phyloP scores from a whole-genome alignment of 371 early-diverging fungal genomes.

The Mucor irregularis region DNA sequence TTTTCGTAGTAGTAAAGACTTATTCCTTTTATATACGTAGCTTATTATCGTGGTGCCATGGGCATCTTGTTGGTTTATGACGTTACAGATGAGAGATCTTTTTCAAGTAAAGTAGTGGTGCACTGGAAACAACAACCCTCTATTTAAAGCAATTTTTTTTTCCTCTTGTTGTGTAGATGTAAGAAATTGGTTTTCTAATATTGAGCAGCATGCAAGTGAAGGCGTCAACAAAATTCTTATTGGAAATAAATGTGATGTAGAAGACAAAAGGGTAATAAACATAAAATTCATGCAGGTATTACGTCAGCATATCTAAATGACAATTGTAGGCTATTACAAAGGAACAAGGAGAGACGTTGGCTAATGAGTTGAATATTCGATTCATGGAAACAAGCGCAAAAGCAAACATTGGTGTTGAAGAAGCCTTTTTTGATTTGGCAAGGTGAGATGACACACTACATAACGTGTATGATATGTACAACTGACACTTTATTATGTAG shows the following conservation, averaged over 20 bases:
- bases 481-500: conserved; percentile 9
- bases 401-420: conserved; percentile 94
- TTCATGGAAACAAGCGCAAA: conserved; percentile 98
- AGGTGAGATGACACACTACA: conserved; percentile 90
- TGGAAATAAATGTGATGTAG: conserved; percentile 99
- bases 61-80: conserved; percentile 99
- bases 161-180: not conserved
- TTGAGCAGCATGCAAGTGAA: conserved; percentile 96
- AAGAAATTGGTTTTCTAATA: conserved; percentile 96
- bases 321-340: conserved; percentile 55
- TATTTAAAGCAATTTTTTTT: not conserved
- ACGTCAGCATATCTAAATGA: not conserved
- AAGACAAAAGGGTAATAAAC: conserved; percentile 71
- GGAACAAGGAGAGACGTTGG: conserved; percentile 85
- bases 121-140: not conserved
- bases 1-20: not conserved
- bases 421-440: conserved; percentile 96
- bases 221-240: conserved; percentile 98
- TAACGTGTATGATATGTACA: conserved; percentile 54
- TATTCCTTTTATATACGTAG: conserved; percentile 25
- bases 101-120: conserved; percentile 71
- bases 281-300: not conserved
- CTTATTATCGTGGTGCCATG: conserved; percentile 99
- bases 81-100: conserved; percentile 97
- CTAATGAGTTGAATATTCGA: conserved; percentile 84